phyloP scores from a whole-genome alignment of 768 basidiomycete genomes.

The Termitomyces eurrhizus region DNA sequence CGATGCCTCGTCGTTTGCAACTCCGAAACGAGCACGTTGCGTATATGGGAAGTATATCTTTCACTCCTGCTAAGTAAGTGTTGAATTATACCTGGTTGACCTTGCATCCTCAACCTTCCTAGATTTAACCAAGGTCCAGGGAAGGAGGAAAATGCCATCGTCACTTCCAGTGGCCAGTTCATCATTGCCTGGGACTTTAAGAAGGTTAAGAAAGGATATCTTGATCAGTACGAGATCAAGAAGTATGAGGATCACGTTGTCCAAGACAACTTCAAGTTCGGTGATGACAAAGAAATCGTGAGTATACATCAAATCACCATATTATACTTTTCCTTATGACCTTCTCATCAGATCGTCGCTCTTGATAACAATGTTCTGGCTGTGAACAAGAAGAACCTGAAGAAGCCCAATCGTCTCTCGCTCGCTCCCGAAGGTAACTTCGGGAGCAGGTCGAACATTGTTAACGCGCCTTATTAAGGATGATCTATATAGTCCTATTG shows the following conservation, averaged over 20 bases:
- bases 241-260: constrained; percentile 93
- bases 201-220: constrained; percentile 88
- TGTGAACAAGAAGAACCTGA: constrained; percentile 90
- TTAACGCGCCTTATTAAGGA: constrained; percentile 58
- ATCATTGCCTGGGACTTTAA: constrained; percentile 97
- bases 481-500: constrained; percentile 5
- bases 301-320: constrained; percentile 4
- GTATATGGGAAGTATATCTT: constrained; percentile 87
- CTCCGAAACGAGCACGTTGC: constrained; percentile 89
- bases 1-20: constrained; percentile 83
- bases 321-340: constrained; percentile 2
- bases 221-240: constrained; percentile 95
- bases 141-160: constrained; percentile 89
- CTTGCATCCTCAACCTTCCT: background rate
- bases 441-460: constrained; percentile 58
- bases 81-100: constrained; percentile 2
- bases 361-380: constrained; percentile 91
- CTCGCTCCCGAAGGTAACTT: constrained; percentile 43
- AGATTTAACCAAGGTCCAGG: constrained; percentile 93
- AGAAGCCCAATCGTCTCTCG: constrained; percentile 75
- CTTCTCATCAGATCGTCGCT: constrained; percentile 74
- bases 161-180: constrained; percentile 89
- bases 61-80: constrained; percentile 87
- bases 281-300: constrained; percentile 92
- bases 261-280: constrained; percentile 97